Conservation (phyloP, 345 rosid species). For the Murraya koenigii region DNA sequence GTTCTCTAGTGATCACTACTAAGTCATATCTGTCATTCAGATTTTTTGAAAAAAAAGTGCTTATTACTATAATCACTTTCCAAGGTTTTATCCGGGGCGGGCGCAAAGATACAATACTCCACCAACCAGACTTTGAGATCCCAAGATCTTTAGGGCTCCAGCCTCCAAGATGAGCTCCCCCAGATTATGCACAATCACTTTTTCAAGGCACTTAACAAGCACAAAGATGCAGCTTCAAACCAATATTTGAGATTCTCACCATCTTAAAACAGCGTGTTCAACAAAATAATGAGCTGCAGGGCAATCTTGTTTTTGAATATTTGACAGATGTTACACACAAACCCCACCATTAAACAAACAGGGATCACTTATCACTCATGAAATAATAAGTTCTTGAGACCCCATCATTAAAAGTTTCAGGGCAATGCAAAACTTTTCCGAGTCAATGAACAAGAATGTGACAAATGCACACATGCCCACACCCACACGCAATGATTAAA, state of each 20-base stretch:
- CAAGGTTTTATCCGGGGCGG: background rate
- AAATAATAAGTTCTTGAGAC: background rate
- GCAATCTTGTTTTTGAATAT: constrained; percentile 2
- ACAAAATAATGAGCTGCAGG: background rate
- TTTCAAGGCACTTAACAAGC: background rate
- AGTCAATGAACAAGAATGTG: background rate
- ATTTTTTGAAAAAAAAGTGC: background rate
- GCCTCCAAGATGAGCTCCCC: background rate
- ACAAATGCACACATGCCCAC: background rate
- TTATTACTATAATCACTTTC: background rate
- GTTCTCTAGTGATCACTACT: too few species aligned
- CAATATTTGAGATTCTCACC: constrained; percentile 1
- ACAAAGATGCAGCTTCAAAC: constrained; percentile 8
- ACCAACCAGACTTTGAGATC: constrained; percentile 10
- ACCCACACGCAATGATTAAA: background rate
- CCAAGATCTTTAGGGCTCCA: background rate
- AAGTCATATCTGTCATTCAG: background rate
- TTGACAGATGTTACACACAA: constrained; percentile 12
- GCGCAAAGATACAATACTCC: background rate
- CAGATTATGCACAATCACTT: background rate
- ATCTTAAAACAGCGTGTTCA: background rate
- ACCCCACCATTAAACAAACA: constrained; percentile 17
- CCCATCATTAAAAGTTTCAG: background rate
- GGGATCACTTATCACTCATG: background rate
- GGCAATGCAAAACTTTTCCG: background rate